Evolutionary conservation across 495 filamentous ascomycete genomes (phyloP).

Genomic region (Penicillium pancosmium): DNA sequence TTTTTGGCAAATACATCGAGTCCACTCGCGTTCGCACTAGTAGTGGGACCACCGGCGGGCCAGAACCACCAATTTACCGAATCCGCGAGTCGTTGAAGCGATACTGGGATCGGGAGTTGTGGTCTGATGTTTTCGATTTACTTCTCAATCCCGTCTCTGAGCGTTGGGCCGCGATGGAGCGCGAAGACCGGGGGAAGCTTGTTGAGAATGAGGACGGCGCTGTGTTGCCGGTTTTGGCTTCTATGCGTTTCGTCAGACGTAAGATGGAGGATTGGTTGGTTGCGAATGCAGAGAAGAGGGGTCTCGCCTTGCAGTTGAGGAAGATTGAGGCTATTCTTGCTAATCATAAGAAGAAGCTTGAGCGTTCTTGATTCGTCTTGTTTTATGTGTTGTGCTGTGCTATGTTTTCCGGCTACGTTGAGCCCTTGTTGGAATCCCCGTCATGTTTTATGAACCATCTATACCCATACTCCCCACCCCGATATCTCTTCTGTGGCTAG

Average conservation of each 20-base stretch:
- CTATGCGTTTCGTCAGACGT: slow-evolving; percentile 67
- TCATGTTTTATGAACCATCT: not conserved
- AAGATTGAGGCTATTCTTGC: slow-evolving; percentile 68
- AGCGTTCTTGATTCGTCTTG: slow-evolving; percentile 23
- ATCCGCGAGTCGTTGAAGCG: slow-evolving; percentile 80
- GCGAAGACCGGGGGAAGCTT: not conserved
- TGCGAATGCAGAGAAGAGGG: slow-evolving; percentile 78
- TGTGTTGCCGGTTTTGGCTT: slow-evolving; percentile 66
- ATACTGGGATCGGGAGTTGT: slow-evolving; percentile 94
- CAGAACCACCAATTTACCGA: slow-evolving; percentile 52
- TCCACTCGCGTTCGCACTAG: slow-evolving; percentile 58
- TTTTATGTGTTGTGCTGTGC: slow-evolving; percentile 3
- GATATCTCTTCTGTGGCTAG: too few relatives aligned
- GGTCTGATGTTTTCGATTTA: slow-evolving; percentile 81
- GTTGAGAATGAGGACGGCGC: not conserved
- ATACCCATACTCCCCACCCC: slow-evolving; percentile 1
- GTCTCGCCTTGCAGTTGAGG: slow-evolving; percentile 57
- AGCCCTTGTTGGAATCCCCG: not conserved
- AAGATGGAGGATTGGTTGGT: slow-evolving; percentile 86
- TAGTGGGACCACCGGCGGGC: slow-evolving; percentile 12
- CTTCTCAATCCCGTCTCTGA: slow-evolving; percentile 74
- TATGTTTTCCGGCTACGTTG: not conserved
- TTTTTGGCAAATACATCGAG: slow-evolving; percentile 95
- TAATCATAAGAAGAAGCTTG: slow-evolving; percentile 63
- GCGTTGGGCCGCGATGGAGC: slow-evolving; percentile 53